Percentiles rank a stretch among this genome's conserved stretches.
Evolutionary conservation across 2,329 filamentous ascomycete genomes (phyloP).

Genomic region (Ophiostoma sp.): DNA sequence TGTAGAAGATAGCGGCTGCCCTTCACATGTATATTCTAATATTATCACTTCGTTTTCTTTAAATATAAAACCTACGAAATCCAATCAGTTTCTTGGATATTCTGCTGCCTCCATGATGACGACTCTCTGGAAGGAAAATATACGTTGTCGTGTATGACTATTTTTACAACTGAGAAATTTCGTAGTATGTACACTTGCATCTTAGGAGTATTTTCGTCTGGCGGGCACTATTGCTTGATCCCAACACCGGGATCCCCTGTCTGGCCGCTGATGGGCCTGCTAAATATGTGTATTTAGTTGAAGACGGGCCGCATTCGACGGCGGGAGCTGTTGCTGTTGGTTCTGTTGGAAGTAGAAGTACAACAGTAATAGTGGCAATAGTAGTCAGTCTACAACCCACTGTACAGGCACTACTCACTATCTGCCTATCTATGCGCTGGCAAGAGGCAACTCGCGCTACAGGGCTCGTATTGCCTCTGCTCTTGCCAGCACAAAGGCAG

Average conservation of each 20-base stretch:
- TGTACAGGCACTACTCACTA: not conserved
- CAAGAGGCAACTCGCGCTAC: not conserved
- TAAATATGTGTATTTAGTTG: not conserved
- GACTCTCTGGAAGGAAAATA: not conserved
- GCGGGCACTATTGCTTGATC: not conserved
- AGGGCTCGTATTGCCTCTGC: not conserved
- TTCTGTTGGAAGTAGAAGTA: not conserved
- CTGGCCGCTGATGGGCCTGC: not conserved
- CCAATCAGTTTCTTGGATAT: not conserved
- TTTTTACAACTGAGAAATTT: too few species aligned
- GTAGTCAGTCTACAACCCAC: not conserved
- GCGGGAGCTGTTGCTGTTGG: not conserved
- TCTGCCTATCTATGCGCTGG: not conserved
- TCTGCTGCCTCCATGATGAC: not conserved
- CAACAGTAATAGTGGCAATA: not conserved
- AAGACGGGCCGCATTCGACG: not conserved
- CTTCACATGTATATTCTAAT: too few species aligned
- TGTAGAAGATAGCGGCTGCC: too few species aligned
- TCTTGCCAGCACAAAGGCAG: not conserved
- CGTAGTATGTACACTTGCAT: too few species aligned
- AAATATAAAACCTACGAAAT: too few species aligned
- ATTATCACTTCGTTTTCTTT: too few species aligned
- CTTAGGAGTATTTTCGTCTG: too few species aligned
- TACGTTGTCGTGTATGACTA: too few species aligned
- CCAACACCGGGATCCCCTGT: constrained; percentile 6